These are phyloP conservation scores for Lentithecium fluviatile DNA, from an alignment of 495 filamentous ascomycete species.

Conservation along the genomic window DNA sequence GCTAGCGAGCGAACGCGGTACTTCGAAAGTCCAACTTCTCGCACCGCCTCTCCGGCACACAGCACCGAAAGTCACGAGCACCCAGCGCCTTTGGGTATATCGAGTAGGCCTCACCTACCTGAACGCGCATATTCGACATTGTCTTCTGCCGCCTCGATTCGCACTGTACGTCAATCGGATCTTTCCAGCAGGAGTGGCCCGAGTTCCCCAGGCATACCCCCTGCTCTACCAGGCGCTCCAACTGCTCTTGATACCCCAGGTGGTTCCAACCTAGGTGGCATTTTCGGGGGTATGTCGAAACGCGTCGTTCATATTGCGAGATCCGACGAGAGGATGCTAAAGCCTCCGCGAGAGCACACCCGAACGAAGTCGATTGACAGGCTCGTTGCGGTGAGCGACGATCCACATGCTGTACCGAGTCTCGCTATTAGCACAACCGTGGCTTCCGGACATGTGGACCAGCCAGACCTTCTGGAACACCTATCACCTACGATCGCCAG, in stretches of 20 bases:
- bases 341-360: conserved; percentile 44
- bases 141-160: conserved; percentile 62
- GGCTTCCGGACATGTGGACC: conserved; percentile 43
- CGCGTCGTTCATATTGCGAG: conserved; percentile 50
- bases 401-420: conserved; percentile 42
- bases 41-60: conserved; percentile 40
- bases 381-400: conserved; percentile 47
- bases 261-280: conserved; percentile 51
- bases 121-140: conserved; percentile 57
- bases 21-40: conserved; percentile 44
- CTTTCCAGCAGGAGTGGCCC: conserved; percentile 30
- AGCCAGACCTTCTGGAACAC: conserved; percentile 39
- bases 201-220: conserved; percentile 39
- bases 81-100: conserved; percentile 41
- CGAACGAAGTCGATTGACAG: conserved; percentile 50
- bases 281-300: conserved; percentile 58
- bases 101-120: conserved; percentile 46
- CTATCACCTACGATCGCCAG: conserved; percentile 8
- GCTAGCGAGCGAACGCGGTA: conserved; percentile 45
- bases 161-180: conserved; percentile 49
- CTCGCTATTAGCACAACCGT: conserved; percentile 43
- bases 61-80: conserved; percentile 25
- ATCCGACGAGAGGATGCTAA: conserved; percentile 46
- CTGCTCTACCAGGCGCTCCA: conserved; percentile 48
- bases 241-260: conserved; percentile 52